Base-by-base conservation (phyloP, 2,329 filamentous ascomycete species). In the Fusarium nanum region DNA sequence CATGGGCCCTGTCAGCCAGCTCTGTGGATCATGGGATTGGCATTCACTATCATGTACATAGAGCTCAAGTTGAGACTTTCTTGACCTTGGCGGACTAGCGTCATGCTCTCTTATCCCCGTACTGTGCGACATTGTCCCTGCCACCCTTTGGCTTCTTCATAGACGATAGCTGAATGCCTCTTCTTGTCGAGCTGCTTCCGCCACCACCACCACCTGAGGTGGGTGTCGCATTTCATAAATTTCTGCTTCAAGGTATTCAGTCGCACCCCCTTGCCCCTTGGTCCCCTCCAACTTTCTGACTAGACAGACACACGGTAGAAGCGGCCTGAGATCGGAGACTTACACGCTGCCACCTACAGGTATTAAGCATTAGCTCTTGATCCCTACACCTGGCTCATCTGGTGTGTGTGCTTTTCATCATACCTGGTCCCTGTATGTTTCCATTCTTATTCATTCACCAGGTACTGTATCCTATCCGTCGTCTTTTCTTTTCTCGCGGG, bases 21-120 rank as follows among this genome's bases (percentile, higher is more conserved):
- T 62, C 52, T 57, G 73, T 75, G 73, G 73, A 72, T 69, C 68
- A 72, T 73, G 64, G 66, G 66, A 71, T 71, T 67, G 68, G 61
- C 44, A 70, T 66, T 52, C 34, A 62, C 64, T 50, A 46, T 49
- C 48, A 49, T 48, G 40, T 55, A 66, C 62, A 74, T 55, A 66
- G 56, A 74, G 62, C 32, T 64, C 62, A 65, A 54, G 56, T 72
- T 70, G 59, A 76, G 66, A 76, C 68, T 61, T 54, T 65, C 70
- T 75, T 46, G 64, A 47, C 68, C 65, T 65, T 73, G 58, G 64
- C 55, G 69, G 71, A 71, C 55, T 75, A 76, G 73, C 67, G 64
- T 56, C 60, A 53, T 65, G 57, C 55, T 52, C 56, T 53, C 56
- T 59, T 53, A 62, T 62, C 62, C 56, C 55, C 63, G 54, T 75